Base-by-base conservation (phyloP, 331 rosid species). In the Acacia pycnantha region DNA sequence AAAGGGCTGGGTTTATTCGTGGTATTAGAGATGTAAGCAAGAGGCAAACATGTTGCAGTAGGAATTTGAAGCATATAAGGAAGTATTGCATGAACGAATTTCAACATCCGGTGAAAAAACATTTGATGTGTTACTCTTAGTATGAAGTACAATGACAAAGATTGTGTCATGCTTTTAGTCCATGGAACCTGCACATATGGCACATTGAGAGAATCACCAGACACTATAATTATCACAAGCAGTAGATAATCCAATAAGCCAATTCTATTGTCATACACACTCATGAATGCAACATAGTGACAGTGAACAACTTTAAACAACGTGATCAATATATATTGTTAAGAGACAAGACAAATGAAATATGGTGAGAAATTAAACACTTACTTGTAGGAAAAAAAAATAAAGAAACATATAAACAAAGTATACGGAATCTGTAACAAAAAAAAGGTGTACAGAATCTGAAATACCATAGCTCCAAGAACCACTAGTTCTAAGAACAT, bases 1-100 rank as follows among this genome's bases (percentile, higher is more conserved):
- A 94, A 95, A 83, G 94, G 95, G 64, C 74, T 86, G 62, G 97
- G 97, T 87, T 91, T 96, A 75, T 94, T 92, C 93, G 91, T 67
- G 75, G 89, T 6, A 83, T 92, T 89, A 37, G 98, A 94, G 58
- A 88, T 84, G 82, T 90, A 90, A 73, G 99, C 99, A 91, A 92
- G 87, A 43, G 97, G 92, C 86, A 86, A 85, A 88, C 87, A 84
- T 81, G 91, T 72, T 51, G 80, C 84, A 46, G 86, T 78, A 77
- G 84, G 87, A 77, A 84, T 84, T 82, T 86, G 94, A 77, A 87
- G 77, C 68, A 89, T 22, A 22, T 64, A 18, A 76, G 86, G 87
- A 82, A 92, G 82, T 35, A 85, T 69, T 78, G 74, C 86, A 67
- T 69, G 90, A 83, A 81, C 70, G 77, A 65, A 79, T 77, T 90